phyloP scores from a whole-genome alignment of 1,139 yeast genomes.

The Waltiozyma sp. region DNA sequence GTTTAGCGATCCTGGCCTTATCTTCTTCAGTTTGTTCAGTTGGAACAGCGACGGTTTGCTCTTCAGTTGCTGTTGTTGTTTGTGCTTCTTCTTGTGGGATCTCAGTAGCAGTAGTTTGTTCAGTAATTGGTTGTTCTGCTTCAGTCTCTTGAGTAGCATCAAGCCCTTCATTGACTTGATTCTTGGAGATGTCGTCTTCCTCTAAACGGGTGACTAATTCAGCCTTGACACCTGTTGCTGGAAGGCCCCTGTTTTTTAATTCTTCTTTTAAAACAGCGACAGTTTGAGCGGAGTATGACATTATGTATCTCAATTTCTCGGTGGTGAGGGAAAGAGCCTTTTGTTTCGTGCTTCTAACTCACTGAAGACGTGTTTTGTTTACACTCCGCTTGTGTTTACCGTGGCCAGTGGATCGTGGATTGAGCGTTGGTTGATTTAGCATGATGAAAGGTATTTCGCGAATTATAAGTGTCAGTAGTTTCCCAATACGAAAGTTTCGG shows the following conservation, averaged over 20 bases:
- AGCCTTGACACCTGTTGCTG: slow-evolving; percentile 74
- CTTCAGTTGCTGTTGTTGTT: background rate
- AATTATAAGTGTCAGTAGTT: no score
- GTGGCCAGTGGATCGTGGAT: no score
- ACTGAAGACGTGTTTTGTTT: background rate
- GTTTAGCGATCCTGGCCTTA: background rate
- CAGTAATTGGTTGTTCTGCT: background rate
- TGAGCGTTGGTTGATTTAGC: no score
- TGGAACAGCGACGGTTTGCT: background rate
- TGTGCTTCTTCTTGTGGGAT: background rate
- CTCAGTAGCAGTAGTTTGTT: background rate
- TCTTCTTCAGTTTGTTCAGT: slow-evolving; percentile 3
- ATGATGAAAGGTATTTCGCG: no score
- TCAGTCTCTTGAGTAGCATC: slow-evolving; percentile 2
- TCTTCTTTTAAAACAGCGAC: slow-evolving; percentile 80
- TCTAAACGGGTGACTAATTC: slow-evolving; percentile 64
- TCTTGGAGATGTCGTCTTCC: slow-evolving; percentile 10
- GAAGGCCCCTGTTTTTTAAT: slow-evolving; percentile 55
- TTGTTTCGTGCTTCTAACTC: no score
- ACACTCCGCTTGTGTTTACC: no score
- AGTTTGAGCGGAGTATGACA: slow-evolving; percentile 27
- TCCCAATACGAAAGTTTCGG: no score
- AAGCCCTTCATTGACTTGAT: background rate
- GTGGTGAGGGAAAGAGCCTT: no score
- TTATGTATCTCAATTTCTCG: background rate